Evolutionary conservation across 345 rosid genomes (phyloP), one percentile per base, ranked within the genome.

Genomic region (Acer saccharum): DNA sequence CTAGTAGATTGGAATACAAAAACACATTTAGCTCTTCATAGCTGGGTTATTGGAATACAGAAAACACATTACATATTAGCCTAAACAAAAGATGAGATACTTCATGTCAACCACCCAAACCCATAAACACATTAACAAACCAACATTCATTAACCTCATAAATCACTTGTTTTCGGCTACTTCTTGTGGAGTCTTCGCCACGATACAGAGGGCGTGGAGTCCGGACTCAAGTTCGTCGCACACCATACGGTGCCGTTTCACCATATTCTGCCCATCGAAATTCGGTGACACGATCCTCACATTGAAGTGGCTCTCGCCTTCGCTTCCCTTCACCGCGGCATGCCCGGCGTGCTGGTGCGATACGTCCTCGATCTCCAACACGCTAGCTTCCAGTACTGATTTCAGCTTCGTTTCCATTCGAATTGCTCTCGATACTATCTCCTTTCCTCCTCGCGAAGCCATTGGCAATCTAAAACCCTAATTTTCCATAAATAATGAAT

Each of bases 281-380:
- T 79, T 83, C 21, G 84, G 69, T 8, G 93, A 88, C 18, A 89
- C 89, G 63, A 89, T 76, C 83, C 71, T 86, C 67, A 89, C 76
- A 65, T 88, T 85, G 88, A 89, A 89, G 50, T 89, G 91, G 55
- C 89, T 89, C 81, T 88, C 93, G 7, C 78, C 86, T 55, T 67
- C 20, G 72, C 65, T 79, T 7, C 67, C 83, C 65, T 68, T 80
- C 48, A 89, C 79, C 46, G 87, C 90, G 67, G 88, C 85, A 48
- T 86, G 98, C 43, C 98, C 91, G 10, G 94, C 89, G 80, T 93
- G 98, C 81, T 86, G 93, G 83, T 83, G 83, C 21, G 92, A 93
- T 16, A 91, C 91, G 85, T 93, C 98, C 23, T 88, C 91, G 69
- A 93, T 83, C 77, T 89, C 88, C 39, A 93, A 67, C 57, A 71